These are phyloP conservation scores for Desmodesmus armatus DNA, from an alignment of 139 green algal species.

Conservation along the genomic window DNA sequence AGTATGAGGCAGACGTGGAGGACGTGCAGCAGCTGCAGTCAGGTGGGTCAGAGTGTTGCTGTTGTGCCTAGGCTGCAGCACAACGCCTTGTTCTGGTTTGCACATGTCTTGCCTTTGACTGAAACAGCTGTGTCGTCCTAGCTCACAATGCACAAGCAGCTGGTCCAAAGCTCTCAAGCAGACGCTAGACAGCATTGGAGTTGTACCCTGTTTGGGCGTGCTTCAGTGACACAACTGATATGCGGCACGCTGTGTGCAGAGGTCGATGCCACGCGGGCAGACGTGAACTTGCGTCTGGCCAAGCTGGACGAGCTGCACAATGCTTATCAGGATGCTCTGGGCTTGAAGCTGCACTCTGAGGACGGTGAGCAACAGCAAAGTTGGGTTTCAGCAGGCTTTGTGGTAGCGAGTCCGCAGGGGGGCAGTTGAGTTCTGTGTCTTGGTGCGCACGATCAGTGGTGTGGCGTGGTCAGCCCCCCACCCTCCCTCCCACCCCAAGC, in stretches of 20 bases:
- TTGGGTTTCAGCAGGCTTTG: too few species aligned
- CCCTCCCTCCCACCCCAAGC: too few species aligned
- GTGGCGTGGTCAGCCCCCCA: too few species aligned
- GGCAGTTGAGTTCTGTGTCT: too few species aligned
- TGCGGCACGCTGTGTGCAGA: too few species aligned
- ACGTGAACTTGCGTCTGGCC: neutral
- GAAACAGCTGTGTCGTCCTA: too few species aligned
- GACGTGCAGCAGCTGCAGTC: slow-evolving; percentile 20
- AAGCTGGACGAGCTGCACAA: slow-evolving; percentile 32
- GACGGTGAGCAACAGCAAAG: slow-evolving; percentile 18
- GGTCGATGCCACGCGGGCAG: neutral
- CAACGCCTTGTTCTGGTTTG: neutral
- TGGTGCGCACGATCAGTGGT: too few species aligned
- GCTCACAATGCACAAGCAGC: neutral
- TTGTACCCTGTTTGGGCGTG: too few species aligned
- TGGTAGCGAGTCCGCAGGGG: too few species aligned
- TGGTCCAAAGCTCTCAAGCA: neutral
- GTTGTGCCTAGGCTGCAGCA: neutral
- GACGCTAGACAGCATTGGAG: too few species aligned
- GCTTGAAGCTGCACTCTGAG: neutral
- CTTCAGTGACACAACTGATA: too few species aligned
- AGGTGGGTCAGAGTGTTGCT: neutral
- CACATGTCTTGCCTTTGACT: too few species aligned
- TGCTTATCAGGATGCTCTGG: slow-evolving; percentile 4
- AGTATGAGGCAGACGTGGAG: slow-evolving; percentile 2